Percentiles rank a stretch among this genome's conserved stretches.
Conservation (phyloP, 192 early-diverging fungal genomes). For the Coemansia sp. region DNA sequence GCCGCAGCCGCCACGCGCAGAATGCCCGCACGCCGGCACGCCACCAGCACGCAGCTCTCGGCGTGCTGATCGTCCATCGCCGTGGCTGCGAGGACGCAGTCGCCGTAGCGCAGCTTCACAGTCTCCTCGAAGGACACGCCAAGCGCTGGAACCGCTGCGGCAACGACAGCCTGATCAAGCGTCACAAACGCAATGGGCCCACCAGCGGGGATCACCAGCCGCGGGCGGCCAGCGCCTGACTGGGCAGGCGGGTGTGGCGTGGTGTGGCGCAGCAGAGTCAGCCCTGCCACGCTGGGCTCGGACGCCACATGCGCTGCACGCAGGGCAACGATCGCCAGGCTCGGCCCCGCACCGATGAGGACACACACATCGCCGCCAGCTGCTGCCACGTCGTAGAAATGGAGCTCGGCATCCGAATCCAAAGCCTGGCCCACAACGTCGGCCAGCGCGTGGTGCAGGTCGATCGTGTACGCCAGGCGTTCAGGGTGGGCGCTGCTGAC, state of each 20-base stretch:
- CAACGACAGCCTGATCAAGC: slow-evolving; percentile 10
- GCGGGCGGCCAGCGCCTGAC: slow-evolving; percentile 7
- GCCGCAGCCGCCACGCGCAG: slow-evolving; percentile 28
- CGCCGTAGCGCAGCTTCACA: slow-evolving; percentile 26
- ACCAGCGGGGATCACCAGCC: slow-evolving; percentile 30
- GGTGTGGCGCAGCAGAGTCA: slow-evolving; percentile 18
- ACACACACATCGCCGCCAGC: slow-evolving; percentile 30
- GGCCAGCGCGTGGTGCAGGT: slow-evolving; percentile 9
- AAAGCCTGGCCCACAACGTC: slow-evolving; percentile 1
- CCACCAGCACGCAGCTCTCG: slow-evolving; percentile 20
- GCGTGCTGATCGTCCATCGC: slow-evolving; percentile 3
- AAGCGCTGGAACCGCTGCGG: slow-evolving; percentile 1
- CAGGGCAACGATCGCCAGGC: slow-evolving; percentile 18
- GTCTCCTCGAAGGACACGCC: slow-evolving; percentile 26
- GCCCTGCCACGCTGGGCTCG: slow-evolving; percentile 18
- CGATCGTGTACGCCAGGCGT: slow-evolving; percentile 20
- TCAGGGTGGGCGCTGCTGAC: slow-evolving; percentile 36
- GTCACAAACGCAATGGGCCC: slow-evolving; percentile 29
- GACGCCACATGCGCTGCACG: slow-evolving; percentile 16
- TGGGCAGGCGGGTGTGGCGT: background rate
- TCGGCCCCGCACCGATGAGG: slow-evolving; percentile 5
- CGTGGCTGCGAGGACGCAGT: slow-evolving; percentile 19
- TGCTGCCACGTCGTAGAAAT: slow-evolving; percentile 27
- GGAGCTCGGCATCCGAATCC: slow-evolving; percentile 10
- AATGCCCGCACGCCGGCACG: slow-evolving; percentile 34